Evolutionary conservation across 2,329 filamentous ascomycete genomes (phyloP), one percentile per base, ranked within the genome.

Genomic region (Didymella lethalis): DNA sequence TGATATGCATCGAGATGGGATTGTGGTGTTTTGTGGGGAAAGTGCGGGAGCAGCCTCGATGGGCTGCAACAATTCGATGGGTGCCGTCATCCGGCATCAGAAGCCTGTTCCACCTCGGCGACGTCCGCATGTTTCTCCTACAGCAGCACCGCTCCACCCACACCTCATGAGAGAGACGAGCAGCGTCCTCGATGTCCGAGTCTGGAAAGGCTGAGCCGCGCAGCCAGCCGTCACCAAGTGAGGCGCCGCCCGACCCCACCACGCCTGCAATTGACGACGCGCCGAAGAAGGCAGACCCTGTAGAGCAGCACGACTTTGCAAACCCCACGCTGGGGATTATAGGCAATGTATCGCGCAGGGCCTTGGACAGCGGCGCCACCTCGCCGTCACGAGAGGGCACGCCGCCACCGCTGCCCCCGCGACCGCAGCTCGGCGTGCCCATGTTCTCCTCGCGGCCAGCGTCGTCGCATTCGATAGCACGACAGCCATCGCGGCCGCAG

Each of bases 371-470:
- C 51, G 64, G 54, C 1, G 18, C 70, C 25, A 70, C 71, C 4
- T 49, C 65, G 18, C 61, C 65, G 11, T 77, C 75, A 11, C 54
- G 76, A 63, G 81, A 83, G 70, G 82, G 82, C 55, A 78, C 77
- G 20, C 83, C 82, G 54, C 85, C 85, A 63, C 84, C 84, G 52
- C 84, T 84, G 52, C 79, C 86, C 51, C 85, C 85, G n/a, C 83
- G 85, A 29, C 81, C 84, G 23, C 77, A 75, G 26, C 57, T 67
- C 2, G 78, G 71, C 52, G 62, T 72, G 43, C 66, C 75, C 40
- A 47, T 58, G n/a, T 54, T 71, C 12, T 77, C 63, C 18, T 70
- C 72, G 29, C 70, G 75, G 20, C 74, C 74, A 14, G 78, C 61
- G 75, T 84, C 61, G 10, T 78, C 45, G 66, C 77, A 77, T 63